Conservation (phyloP, 208 protist species). For the Trypanosoma congolense region DNA sequence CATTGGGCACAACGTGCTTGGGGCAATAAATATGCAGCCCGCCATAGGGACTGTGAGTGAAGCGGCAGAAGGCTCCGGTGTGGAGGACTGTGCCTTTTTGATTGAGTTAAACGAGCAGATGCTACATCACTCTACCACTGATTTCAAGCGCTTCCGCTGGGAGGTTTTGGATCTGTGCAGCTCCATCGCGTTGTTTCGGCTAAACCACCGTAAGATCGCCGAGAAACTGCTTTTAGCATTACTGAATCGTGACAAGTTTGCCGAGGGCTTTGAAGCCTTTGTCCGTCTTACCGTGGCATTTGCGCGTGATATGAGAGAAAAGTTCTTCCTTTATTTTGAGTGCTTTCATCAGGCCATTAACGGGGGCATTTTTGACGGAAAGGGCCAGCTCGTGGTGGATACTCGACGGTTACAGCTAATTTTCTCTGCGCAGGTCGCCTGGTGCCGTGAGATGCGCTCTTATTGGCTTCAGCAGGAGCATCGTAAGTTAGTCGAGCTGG, state of each 20-base stretch:
- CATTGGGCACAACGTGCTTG: slow-evolving; percentile 76
- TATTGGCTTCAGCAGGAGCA: slow-evolving; percentile 41
- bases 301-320: slow-evolving; percentile 63
- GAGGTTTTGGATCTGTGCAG: slow-evolving; percentile 71
- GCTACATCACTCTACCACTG: slow-evolving; percentile 68
- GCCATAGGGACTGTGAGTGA: slow-evolving; percentile 22
- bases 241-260: slow-evolving; percentile 40
- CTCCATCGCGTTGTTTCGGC: slow-evolving; percentile 58
- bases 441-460: slow-evolving; percentile 73
- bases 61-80: neutral
- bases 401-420: slow-evolving; percentile 72
- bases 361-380: slow-evolving; percentile 66
- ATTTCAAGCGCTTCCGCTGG: slow-evolving; percentile 83
- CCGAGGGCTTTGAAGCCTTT: slow-evolving; percentile 82
- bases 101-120: slow-evolving; percentile 81
- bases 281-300: slow-evolving; percentile 77
- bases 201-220: slow-evolving; percentile 73
- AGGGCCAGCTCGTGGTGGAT: slow-evolving; percentile 60
- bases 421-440: slow-evolving; percentile 76
- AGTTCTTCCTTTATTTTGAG: slow-evolving; percentile 80
- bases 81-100: slow-evolving; percentile 50
- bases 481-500: slow-evolving; percentile 30
- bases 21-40: slow-evolving; percentile 65
- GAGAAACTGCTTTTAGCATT: slow-evolving; percentile 59
- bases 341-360: slow-evolving; percentile 81